Base-by-base conservation (phyloP, 164 flowering plant species). In the Cinnamomum micranthum region DNA sequence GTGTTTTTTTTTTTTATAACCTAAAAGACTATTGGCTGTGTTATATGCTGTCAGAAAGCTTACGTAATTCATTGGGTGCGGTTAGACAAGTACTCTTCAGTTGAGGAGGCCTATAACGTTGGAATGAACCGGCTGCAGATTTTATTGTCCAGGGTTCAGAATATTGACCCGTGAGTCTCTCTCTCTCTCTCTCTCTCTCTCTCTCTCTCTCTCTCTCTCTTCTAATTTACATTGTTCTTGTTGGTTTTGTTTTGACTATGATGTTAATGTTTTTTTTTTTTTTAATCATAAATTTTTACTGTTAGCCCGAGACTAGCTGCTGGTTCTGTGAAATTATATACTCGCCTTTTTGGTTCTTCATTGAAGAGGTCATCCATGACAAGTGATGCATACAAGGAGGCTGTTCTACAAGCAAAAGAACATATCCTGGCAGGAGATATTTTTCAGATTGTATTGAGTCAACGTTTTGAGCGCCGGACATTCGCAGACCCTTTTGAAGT, bases 401-500 rank as follows among this genome's bases (percentile, higher is more conserved):
- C 94, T 17, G 97, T 95, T 24, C 22, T 90, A 77, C 77, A 87
- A 77, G 92, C 97, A 31, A 95, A 95, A 80, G 97, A 95, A 75
- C 99, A 93, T 78, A 93, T 93, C 65, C 72, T 89, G 73, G 92
- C 99, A 12, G 99, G 99, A 71, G 99, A 95, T 80, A 91, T 95
- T 31, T 95, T 95, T 79, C 98, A 95, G 83, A 90, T 95, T 76
- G 99, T 95, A 25, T 80, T 93, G 79, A 92, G 97, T 77, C 99
- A 95, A 76, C 97, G 98, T 27, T 95, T 95, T 85, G 98, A 93
- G 80, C 86, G 95, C 6, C 80, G 92, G 33, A 93, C 98, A 52
- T 93, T 88, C 86, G 98, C 94, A 6, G 97, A 95, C 71, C 99
- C 98, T 28, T 95, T 92, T 86, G 99, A 93, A 84, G 84, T 95